A percentile compares a stretch with the other conserved stretches of the same genome.
These are phyloP conservation scores for Epithele typhae DNA, from an alignment of 768 basidiomycete genomes.

Conservation along the genomic window DNA sequence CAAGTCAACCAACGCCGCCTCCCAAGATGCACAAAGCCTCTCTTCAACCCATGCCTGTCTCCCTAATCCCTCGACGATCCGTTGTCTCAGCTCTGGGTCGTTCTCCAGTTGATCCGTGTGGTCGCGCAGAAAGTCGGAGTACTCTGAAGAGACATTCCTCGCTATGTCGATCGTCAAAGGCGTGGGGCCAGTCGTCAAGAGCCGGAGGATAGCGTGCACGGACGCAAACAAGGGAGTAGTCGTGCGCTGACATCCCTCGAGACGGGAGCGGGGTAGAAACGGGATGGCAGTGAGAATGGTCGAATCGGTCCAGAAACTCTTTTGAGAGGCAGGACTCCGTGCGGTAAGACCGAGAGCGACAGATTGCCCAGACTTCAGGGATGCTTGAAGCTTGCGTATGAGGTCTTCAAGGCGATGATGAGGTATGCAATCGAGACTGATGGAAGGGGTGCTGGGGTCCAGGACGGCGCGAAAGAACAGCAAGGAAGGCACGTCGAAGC, in stretches of 20 bases:
- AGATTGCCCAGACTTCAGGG: constrained; percentile 7
- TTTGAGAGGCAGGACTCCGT: too few relatives aligned
- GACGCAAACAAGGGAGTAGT: constrained; percentile 17
- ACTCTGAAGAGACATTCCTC: constrained; percentile 21
- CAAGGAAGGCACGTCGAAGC: constrained; percentile 3
- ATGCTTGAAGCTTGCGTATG: constrained; percentile 14
- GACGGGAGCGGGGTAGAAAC: constrained; percentile 17
- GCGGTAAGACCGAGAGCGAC: constrained; percentile 19
- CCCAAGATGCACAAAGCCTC: constrained; percentile 20
- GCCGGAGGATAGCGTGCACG: constrained; percentile 10
- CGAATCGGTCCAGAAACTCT: background rate
- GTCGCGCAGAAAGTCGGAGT: constrained; percentile 13
- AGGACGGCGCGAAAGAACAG: constrained; percentile 11
- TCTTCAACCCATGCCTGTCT: constrained; percentile 21
- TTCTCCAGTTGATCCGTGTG: constrained; percentile 17
- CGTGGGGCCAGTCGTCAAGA: constrained; percentile 17
- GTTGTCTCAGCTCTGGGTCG: constrained; percentile 6
- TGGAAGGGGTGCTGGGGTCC: background rate
- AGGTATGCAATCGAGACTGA: constrained; percentile 16
- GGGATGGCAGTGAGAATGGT: constrained; percentile 18
- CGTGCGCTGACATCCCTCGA: background rate
- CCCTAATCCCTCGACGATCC: constrained; percentile 17
- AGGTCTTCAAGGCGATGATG: constrained; percentile 5
- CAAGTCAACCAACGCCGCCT: constrained; percentile 17
- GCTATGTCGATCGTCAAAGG: constrained; percentile 18